Percentiles rank a stretch among this genome's conserved stretches.
Conservation (phyloP, 2,329 filamentous ascomycete species). For the Claviceps africana region DNA sequence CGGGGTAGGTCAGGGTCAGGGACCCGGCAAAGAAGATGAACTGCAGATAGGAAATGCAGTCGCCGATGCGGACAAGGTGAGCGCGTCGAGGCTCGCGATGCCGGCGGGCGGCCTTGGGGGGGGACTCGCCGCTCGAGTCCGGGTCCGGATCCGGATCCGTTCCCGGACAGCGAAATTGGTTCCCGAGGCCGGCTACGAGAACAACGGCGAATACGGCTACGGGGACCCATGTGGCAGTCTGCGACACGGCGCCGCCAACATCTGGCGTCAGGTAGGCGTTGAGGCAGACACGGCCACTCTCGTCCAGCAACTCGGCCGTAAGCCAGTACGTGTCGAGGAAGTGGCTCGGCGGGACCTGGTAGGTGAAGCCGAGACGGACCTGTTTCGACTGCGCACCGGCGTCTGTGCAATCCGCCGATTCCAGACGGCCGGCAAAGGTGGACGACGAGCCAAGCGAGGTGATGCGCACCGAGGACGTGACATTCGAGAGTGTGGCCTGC, state of each 20-base stretch:
- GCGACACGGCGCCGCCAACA: not conserved
- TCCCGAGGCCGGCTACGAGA: not conserved
- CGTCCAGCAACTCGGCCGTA: not conserved
- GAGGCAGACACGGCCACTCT: not conserved
- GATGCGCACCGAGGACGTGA: not conserved
- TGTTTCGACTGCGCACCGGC: not conserved
- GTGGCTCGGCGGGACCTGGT: not conserved
- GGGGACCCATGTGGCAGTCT: not conserved
- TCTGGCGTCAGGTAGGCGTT: slow-evolving; percentile 1
- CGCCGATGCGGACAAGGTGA: slow-evolving; percentile 10
- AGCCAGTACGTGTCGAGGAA: slow-evolving; percentile 1
- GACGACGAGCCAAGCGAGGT: not conserved
- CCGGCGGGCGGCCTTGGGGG: too few relatives aligned
- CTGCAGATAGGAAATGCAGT: slow-evolving; percentile 64
- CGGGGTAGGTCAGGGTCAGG: slow-evolving; percentile 57
- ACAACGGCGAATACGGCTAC: not conserved
- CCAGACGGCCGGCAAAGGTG: not conserved
- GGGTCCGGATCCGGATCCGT: too few relatives aligned
- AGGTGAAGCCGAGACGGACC: not conserved
- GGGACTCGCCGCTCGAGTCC: not conserved
- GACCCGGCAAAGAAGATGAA: slow-evolving; percentile 58
- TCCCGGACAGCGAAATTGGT: not conserved
- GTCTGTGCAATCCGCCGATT: not conserved
- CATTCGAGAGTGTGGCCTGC: not conserved
- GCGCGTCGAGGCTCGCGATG: not conserved